Base-by-base conservation (phyloP, 768 basidiomycete genomes). In the Lyophyllum decastes region DNA sequence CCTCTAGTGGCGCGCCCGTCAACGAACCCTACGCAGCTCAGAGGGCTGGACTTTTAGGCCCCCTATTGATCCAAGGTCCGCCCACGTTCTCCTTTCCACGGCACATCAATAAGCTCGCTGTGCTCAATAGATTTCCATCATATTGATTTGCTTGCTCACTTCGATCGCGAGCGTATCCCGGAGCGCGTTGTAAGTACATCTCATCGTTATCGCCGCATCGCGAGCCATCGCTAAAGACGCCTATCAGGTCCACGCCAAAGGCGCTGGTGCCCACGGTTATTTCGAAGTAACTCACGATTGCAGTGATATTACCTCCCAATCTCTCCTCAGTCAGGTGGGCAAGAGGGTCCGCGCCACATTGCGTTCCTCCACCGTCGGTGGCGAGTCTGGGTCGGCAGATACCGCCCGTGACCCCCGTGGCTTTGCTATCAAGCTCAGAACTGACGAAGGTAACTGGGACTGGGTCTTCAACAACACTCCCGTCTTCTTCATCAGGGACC, bases 381-480 rank as follows among this genome's bases (percentile, higher is more conserved):
- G 95, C 52, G 91, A 93, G 64, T 78, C 81, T 38, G 95, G 95
- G 14, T 92, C 90, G 49, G 87, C 95, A 17, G 95, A 98, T 65
- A 90, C 86, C n/a, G 90, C 91, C 56, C 89, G 95, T 59, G 95
- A 98, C 66, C 93, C 94, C 24, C 88, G 94, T 76, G 96, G 96
- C 1, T 98, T 97, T 68, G 90, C 96, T 4, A 69, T 90, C 74
- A 90, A 95, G 76, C 80, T 98, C 61, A 90, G 85, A 71, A 94
- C 96, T 0, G 86, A 92, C 2, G 84, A 97, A 71, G 96, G 96
- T 19, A 95, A 92, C 79, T 85, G 86, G 73, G 95, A 97, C 71
- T 90, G 90, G 82, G 95, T 95, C 66, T 84, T 89, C 85, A 92
- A 94, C 77, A 94, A 94, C 78, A 93, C 91, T 14, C 93, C 95